Evolutionary conservation across 2,329 filamentous ascomycete genomes (phyloP).

Genomic region (Purpureocillium lavendulum): DNA sequence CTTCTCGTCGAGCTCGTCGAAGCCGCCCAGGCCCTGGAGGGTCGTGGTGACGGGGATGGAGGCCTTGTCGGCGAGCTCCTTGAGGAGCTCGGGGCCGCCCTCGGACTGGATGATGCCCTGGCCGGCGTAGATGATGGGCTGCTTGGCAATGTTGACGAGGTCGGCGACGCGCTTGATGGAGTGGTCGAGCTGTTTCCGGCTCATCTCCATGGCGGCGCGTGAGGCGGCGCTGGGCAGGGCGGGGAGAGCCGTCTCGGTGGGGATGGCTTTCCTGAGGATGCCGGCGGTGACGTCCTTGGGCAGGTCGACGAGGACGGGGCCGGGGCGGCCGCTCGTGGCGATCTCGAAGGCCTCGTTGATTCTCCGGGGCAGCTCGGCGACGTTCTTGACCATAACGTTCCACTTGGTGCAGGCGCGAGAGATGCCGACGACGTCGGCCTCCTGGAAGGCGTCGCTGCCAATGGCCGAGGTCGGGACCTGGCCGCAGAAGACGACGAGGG

Average conservation of each 20-base stretch:
- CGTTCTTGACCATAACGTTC: conserved; percentile 97
- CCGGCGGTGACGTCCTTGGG: conserved; percentile 94
- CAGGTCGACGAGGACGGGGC: conserved; percentile 89
- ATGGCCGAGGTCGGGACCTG: conserved; percentile 88
- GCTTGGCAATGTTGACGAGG: conserved; percentile 82
- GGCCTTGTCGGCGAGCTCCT: conserved; percentile 81
- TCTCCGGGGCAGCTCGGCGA: conserved; percentile 82
- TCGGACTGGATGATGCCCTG: conserved; percentile 77
- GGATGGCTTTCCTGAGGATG: conserved; percentile 76
- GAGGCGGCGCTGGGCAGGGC: conserved; percentile 80
- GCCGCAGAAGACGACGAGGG: conserved; percentile 90
- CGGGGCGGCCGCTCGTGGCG: conserved; percentile 85
- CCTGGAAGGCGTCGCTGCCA: conserved; percentile 94
- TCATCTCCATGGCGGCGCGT: conserved; percentile 66
- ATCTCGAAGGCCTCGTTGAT: conserved; percentile 99
- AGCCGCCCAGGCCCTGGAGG: conserved; percentile 85
- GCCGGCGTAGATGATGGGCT: conserved; percentile 91
- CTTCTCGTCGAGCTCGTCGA: conserved; percentile 89
- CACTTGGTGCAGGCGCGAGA: conserved; percentile 95
- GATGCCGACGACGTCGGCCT: conserved; percentile 90
- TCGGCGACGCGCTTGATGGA: conserved; percentile 71
- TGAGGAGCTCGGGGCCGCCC: conserved; percentile 71
- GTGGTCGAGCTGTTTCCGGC: conserved; percentile 60
- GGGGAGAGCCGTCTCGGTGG: conserved; percentile 64
- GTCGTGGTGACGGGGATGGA: conserved; percentile 94